Evolutionary conservation across 202 grass and related monocot species (phyloP), one percentile per base, ranked within the genome.

Genomic region (Panicum virgatum): DNA sequence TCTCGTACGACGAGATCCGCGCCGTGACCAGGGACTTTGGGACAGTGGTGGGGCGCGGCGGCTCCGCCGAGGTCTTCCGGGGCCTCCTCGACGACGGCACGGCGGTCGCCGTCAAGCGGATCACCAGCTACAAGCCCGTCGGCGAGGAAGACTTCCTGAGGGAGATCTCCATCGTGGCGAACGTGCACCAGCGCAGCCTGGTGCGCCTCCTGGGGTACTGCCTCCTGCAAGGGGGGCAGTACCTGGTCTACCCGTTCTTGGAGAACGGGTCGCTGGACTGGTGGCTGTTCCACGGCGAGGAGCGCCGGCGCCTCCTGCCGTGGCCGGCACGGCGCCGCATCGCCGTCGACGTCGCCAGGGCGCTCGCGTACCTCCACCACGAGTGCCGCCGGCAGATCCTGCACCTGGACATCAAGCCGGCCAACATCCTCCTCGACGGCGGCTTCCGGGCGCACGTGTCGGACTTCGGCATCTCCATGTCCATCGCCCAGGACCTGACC

Each of bases 391-490:
- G 38, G 4, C 85, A 81, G 60, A 74, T 94, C 57, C 69, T 94
- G 6, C 88, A 94, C 81, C 88, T 94, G 9, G 91, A 90, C 80
- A 72, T 94, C 71, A 94, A 90, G 82, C 91, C 91, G 73, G 86
- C 77, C 40, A 94, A 94, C 81, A 94, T 91, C 34, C 86, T 94
- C 20, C 86, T 94, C 46, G 86, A 91, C 73, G 80, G 40, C 13
- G 23, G 43, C 0, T 80, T 91, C 74, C 85, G 59, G 16, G 91
- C 88, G 10, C 58, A 88, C 61, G 52, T 94, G 14, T 79, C 91
- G 3, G 91, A 94, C 68, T 88, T 94, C 77, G 88, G 88, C 72
- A 61, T 94, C 74, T 90, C 91, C 63, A 91, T 77, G 73, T 64
- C 87, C 58, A 84, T 94, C 70, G 76, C 70, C 2, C 76, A 45